phyloP scores from a whole-genome alignment of 371 early-diverging fungal genomes.

The Mucor plumbeus region DNA sequence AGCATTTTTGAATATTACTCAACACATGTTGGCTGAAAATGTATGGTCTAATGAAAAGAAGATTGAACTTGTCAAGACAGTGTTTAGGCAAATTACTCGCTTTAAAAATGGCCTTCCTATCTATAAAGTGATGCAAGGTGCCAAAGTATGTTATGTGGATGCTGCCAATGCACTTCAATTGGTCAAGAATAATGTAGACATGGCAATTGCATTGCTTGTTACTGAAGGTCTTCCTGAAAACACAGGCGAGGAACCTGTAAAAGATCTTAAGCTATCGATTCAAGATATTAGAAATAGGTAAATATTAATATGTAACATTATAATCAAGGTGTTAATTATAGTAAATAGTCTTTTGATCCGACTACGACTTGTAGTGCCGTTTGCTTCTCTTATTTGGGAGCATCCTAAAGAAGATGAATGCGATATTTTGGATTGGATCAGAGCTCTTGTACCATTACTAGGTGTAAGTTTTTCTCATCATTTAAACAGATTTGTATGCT shows the following conservation, averaged over 20 bases:
- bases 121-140: constrained; percentile 60
- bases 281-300: constrained; percentile 54
- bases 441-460: constrained; percentile 40
- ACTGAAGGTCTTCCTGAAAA: constrained; percentile 43
- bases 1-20: constrained; percentile 61
- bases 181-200: constrained; percentile 43
- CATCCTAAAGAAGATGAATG: constrained; percentile 56
- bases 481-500: no score
- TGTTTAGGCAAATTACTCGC: constrained; percentile 54
- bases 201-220: constrained; percentile 43
- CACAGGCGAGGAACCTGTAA: constrained; percentile 15
- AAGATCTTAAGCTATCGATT: constrained; percentile 30
- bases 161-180: constrained; percentile 47
- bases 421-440: constrained; percentile 53
- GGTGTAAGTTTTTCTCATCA: constrained; percentile 34
- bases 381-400: constrained; percentile 62
- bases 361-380: constrained; percentile 59
- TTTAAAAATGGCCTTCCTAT: constrained; percentile 46
- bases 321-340: background rate
- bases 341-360: constrained; percentile 49
- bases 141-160: constrained; percentile 53
- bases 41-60: constrained; percentile 52
- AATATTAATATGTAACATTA: background rate
- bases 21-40: constrained; percentile 58
- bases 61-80: constrained; percentile 55